Base-by-base conservation (phyloP, 805 yeast species). In the Myxozyma monticola region DNA sequence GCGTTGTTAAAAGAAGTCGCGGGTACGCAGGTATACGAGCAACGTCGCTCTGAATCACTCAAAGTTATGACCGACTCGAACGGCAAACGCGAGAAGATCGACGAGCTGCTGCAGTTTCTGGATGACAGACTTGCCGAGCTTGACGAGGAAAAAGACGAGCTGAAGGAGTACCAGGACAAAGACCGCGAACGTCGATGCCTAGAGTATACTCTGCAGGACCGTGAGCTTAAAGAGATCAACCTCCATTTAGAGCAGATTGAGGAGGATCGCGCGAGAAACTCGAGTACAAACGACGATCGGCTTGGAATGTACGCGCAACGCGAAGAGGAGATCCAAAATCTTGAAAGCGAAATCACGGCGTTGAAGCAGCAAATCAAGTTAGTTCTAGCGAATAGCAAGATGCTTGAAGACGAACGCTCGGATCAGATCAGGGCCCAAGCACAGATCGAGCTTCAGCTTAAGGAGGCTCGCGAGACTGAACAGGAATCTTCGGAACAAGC, bases 21-120 rank as follows among this genome's bases (percentile, higher is more conserved):
- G 26, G 99, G 99, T 17, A 96, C 98, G 0, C 84, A 82, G 51
- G 85, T 90, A 2, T 93, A 91, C 70, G 98, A 93, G 63, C 72
- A 76, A 33, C 86, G 87, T 65, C 73, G 90, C 47, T 78, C 76
- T 50, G 96, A 89, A 49, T 86, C 96, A 0, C 70, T 76, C 53
- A 84, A 83, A 64, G 91, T 88, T 60, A 87, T 90, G 89, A 72
- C 72, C 3, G 81, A 79, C 52, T 83, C 96, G 0, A 80, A 77
- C 54, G 76, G 73, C 53, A 87, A 87, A 60, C 77, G 83, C 57
- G 81, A 76, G 46, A 81, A 87, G 62, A 86, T 88, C 42, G 85
- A 80, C 54, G 88, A 84, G 59, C 82, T 88, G 66, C 72, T 91
- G 61, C 68, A 68, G 17, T 84, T 84, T 53, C 81, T 62, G 38